These are phyloP conservation scores for Furcasterigmium sp. DNA, from an alignment of 2,329 filamentous ascomycete species.

Conservation along the genomic window DNA sequence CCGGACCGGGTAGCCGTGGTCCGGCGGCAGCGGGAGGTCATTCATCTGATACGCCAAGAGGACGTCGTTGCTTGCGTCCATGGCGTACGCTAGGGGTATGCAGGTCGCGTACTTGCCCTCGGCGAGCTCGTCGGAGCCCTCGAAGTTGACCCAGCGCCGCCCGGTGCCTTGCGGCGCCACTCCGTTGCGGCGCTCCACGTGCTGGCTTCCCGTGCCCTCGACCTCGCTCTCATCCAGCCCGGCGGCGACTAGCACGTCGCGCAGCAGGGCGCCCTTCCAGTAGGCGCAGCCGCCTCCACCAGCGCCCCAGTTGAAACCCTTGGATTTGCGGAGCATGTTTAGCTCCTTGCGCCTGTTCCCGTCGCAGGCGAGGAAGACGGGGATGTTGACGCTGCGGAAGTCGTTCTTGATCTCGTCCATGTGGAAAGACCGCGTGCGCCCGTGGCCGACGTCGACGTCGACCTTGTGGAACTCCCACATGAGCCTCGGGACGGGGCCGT, in stretches of 20 bases:
- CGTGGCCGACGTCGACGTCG: conserved; percentile 32
- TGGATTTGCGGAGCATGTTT: conserved; percentile 41
- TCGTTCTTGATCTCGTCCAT: conserved; percentile 38
- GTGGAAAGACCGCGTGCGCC: conserved; percentile 13
- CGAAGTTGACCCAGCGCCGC: conserved; percentile 40
- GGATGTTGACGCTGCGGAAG: conserved; percentile 41
- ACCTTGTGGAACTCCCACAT: conserved; percentile 44
- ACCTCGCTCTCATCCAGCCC: conserved; percentile 24
- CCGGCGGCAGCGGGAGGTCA: conserved; percentile 30
- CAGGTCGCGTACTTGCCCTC: conserved; percentile 42
- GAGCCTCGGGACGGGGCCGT: conserved; percentile 44
- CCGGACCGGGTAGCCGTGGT: conserved; percentile 39
- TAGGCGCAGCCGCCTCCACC: conserved; percentile 42
- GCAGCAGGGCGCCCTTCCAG: conserved; percentile 41
- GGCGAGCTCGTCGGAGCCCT: conserved; percentile 39
- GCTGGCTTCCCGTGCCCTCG: conserved; percentile 1
- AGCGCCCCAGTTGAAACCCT: conserved; percentile 41
- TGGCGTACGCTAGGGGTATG: conserved; percentile 41
- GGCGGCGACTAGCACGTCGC: conserved; percentile 36
- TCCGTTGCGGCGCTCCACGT: too few species aligned
- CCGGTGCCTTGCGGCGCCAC: not conserved
- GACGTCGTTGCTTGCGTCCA: conserved; percentile 41
- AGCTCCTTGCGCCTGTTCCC: conserved; percentile 47
- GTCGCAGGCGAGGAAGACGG: conserved; percentile 41
- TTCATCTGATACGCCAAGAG: conserved; percentile 45